Percentiles rank a stretch among this genome's conserved stretches.
phyloP scores from a whole-genome alignment of 306 rosid genomes.

The Medicago lupulina region DNA sequence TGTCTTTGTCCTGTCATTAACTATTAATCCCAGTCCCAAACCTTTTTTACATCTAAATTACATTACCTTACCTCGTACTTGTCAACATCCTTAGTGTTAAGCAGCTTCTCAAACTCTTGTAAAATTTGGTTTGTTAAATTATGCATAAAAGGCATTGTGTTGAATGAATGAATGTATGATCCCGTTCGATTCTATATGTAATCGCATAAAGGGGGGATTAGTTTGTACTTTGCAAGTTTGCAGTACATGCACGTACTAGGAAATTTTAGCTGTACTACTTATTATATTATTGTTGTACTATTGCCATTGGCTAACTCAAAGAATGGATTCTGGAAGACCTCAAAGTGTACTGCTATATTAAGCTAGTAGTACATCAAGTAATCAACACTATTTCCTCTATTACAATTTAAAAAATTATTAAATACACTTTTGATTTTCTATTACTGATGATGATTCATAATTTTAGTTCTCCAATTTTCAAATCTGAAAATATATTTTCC shows the following conservation, averaged over 20 bases:
- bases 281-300: slow-evolving; percentile 26
- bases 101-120: slow-evolving; percentile 6
- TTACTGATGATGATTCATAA: no score
- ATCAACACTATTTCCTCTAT: not conserved
- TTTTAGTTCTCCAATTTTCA: no score
- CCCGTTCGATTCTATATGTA: slow-evolving; percentile 38
- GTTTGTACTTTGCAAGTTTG: slow-evolving; percentile 34
- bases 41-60: slow-evolving; percentile 31
- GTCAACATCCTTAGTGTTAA: not conserved
- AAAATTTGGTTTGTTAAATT: not conserved
- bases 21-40: slow-evolving; percentile 1
- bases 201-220: not conserved
- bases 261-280: slow-evolving; percentile 38
- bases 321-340: not conserved
- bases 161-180: not conserved
- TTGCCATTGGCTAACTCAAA: not conserved
- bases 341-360: slow-evolving; percentile 36
- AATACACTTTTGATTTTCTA: not conserved
- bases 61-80: slow-evolving; percentile 10
- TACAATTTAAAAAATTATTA: no score
- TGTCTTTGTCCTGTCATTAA: slow-evolving; percentile 44
- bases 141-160: not conserved
- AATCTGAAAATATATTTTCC: no score
- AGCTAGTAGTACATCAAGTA: slow-evolving; percentile 14
- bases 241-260: slow-evolving; percentile 49